Evolutionary conservation across 208 protist species (phyloP).

Genomic region (Naegleria fowleri): DNA sequence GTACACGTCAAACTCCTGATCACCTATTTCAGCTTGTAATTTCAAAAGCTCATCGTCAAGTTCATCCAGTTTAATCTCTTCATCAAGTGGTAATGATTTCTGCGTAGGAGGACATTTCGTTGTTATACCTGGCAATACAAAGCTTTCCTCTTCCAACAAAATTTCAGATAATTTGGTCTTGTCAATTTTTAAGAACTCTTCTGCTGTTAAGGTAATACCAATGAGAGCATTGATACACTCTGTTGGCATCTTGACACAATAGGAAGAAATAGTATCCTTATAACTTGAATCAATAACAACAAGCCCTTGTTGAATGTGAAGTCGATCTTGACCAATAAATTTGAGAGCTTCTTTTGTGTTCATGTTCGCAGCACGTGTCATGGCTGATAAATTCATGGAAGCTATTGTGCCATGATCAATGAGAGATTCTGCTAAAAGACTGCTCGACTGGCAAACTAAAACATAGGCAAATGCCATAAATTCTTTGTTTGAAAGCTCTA

Average conservation of each 20-base stretch:
- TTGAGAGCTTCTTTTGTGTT: neutral
- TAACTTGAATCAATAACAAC: neutral
- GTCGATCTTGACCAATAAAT: neutral
- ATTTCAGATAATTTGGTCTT: constrained; percentile 69
- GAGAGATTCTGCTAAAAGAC: neutral
- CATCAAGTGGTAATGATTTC: too few species aligned
- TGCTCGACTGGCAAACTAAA: neutral
- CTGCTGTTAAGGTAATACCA: constrained; percentile 62
- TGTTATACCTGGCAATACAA: neutral
- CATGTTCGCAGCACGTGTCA: neutral
- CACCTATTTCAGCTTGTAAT: neutral
- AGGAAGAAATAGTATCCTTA: constrained; percentile 54
- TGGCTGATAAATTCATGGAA: neutral
- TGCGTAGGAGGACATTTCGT: neutral
- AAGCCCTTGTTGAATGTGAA: neutral
- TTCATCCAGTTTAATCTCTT: constrained; percentile 27
- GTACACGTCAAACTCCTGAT: neutral
- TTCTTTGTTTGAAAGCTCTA: neutral
- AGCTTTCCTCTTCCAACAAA: constrained; percentile 39
- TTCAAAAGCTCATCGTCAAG: neutral
- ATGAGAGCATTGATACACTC: constrained; percentile 67
- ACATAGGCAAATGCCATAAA: neutral
- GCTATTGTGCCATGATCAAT: neutral
- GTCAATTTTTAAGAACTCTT: constrained; percentile 79
- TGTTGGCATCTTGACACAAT: constrained; percentile 59